Evolutionary conservation across 305 asterid genomes (phyloP), one percentile per base, ranked within the genome.

Genomic region (Salvia sclarea): DNA sequence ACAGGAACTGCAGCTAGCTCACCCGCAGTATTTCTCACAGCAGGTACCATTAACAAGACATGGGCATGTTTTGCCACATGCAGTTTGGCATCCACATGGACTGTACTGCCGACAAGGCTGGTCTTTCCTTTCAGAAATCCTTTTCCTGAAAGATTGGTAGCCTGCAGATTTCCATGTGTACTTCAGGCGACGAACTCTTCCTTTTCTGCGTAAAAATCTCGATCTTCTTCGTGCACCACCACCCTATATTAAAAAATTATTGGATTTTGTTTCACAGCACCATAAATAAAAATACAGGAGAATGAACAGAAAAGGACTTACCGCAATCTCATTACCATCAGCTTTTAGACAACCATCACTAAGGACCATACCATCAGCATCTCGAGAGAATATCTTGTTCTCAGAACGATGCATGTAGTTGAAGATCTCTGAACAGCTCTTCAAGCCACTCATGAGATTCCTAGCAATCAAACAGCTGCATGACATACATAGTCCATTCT

Each of bases 1-100:
- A 35, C 14, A 33, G 54, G 56, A 66, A 59, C 18, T 22, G 45
- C 64, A 70, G 68, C 53, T 70, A 76, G 69, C 95, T 88, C 62
- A 91, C 99, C 99, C 99, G 62, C 98, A 91, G 68, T 89, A 95
- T 68, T 95, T 95, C 75, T 91, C 98, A 78, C 97, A 91, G 76
- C 87, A 82, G 73, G 99, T 95, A 21, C 92, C 97, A 67, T 85
- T 95, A 62, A 86, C 84, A 71, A 84, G 82, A 71, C 99, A 95
- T 4, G 89, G 84, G 50, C 99, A 95, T 31, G 95, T 89, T 80
- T 95, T 95, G 67, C 98, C 99, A 77, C 98, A 91, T 1, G 89
- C 90, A 54, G 87, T 73, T 76, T 88, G 87, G 80, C 99, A 95
- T 41, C 93, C 90, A 73, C 99, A 95, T 55, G 99, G 99, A 75